These are phyloP conservation scores for Debaryomycetaceae sp. DNA, from an alignment of 1,139 yeast species.

Conservation along the genomic window DNA sequence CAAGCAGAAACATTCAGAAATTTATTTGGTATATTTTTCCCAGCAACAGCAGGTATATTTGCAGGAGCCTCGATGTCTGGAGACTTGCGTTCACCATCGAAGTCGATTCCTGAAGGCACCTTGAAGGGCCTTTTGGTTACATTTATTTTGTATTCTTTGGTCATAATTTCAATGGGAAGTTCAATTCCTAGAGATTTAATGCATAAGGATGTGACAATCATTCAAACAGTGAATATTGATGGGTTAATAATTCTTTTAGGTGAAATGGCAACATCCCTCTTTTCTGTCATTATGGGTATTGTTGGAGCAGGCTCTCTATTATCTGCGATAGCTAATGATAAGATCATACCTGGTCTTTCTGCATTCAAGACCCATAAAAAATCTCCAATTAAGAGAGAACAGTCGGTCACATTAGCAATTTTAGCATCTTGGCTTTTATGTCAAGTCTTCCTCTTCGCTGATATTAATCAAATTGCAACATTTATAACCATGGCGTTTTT, in stretches of 20 bases:
- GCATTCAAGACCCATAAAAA: slow-evolving; percentile 52
- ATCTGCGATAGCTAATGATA: slow-evolving; percentile 87
- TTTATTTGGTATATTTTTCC: slow-evolving; percentile 91
- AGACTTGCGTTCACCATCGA: slow-evolving; percentile 80
- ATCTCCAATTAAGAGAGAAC: slow-evolving; percentile 46
- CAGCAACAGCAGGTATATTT: slow-evolving; percentile 96
- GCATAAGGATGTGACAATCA: slow-evolving; percentile 73
- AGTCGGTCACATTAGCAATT: slow-evolving; percentile 49
- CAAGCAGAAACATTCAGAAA: slow-evolving; percentile 70
- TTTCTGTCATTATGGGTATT: slow-evolving; percentile 90
- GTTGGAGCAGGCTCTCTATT: slow-evolving; percentile 91
- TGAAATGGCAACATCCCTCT: slow-evolving; percentile 83
- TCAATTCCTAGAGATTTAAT: slow-evolving; percentile 77
- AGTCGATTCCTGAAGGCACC: slow-evolving; percentile 88
- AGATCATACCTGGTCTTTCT: slow-evolving; percentile 72
- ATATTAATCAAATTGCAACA: slow-evolving; percentile 90
- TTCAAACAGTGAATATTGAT: slow-evolving; percentile 74
- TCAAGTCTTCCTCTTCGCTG: slow-evolving; percentile 80
- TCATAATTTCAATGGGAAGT: slow-evolving; percentile 74
- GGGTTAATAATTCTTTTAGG: slow-evolving; percentile 78
- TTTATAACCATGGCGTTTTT: slow-evolving; percentile 95
- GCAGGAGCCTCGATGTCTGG: slow-evolving; percentile 99
- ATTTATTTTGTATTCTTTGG: slow-evolving; percentile 67
- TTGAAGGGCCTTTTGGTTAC: slow-evolving; percentile 76
- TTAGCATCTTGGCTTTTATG: slow-evolving; percentile 76